These are phyloP conservation scores for Pseudozyma sp. DNA, from an alignment of 1,284 basidiomycete genomes.

Conservation along the genomic window DNA sequence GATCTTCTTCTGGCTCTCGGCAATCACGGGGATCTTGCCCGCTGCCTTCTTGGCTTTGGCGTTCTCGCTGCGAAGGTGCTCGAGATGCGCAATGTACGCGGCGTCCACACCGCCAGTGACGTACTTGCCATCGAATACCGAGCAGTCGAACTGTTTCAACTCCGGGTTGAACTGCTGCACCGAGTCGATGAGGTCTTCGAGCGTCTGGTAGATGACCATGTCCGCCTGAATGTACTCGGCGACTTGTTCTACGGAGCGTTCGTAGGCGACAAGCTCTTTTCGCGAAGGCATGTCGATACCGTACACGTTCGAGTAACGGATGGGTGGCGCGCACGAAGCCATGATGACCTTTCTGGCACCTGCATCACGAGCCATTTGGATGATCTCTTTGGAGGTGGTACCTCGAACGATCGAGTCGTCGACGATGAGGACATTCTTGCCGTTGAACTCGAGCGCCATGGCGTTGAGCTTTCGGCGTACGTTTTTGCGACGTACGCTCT, in stretches of 20 bases:
- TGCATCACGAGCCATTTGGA: conserved; percentile 99
- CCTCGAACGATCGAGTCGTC: conserved; percentile 99
- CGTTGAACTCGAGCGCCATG: conserved; percentile 97
- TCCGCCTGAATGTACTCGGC: conserved; percentile 91
- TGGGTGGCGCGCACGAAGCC: conserved; percentile 96
- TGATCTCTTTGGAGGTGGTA: conserved; percentile 97
- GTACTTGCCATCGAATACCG: conserved; percentile 97
- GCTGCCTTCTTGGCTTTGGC: conserved; percentile 73
- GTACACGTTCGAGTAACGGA: conserved; percentile 95
- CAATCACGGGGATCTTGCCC: conserved; percentile 35
- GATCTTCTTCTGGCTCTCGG: conserved; percentile 47
- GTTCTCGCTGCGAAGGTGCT: conserved; percentile 85
- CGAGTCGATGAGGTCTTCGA: conserved; percentile 87
- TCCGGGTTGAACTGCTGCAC: conserved; percentile 86
- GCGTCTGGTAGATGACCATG: conserved; percentile 96
- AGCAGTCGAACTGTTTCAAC: conserved; percentile 90
- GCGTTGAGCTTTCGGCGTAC: conserved; percentile 96
- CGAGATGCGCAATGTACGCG: conserved; percentile 81
- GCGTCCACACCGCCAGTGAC: conserved; percentile 95
- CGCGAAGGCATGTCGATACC: conserved; percentile 99
- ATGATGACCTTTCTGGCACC: conserved; percentile 97
- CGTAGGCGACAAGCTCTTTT: conserved; percentile 90
- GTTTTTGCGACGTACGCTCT: conserved; percentile 84
- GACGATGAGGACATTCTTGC: conserved; percentile 93
- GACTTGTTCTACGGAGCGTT: conserved; percentile 80